Conservation (phyloP, 2,329 filamentous ascomycete genomes). For the Hawksworthiomyces lignivorus region DNA sequence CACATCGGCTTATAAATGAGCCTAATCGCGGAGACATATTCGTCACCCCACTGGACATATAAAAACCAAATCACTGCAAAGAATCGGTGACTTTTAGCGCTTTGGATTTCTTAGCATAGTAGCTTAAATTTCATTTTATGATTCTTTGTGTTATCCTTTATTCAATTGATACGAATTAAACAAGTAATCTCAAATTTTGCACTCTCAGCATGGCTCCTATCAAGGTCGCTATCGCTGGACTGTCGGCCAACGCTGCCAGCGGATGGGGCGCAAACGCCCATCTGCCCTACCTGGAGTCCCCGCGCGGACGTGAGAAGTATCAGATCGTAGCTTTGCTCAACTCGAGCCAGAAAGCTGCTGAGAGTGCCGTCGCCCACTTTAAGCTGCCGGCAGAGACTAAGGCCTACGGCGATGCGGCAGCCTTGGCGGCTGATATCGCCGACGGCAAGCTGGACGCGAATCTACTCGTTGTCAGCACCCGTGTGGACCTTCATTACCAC, state of each 20-base stretch:
- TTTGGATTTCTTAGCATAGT: no score
- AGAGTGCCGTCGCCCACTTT: conserved; percentile 34
- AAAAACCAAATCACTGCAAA: no score
- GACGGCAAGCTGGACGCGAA: conserved; percentile 39
- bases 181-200: no score
- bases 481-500: conserved; percentile 44
- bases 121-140: no score
- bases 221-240: conserved; percentile 13
- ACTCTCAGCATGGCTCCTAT: background rate
- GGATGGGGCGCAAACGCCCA: conserved; percentile 33
- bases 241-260: conserved; percentile 9
- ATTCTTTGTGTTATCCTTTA: no score
- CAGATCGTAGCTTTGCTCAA: conserved; percentile 46
- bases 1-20: no score
- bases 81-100: no score
- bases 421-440: conserved; percentile 39
- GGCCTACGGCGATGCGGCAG: conserved; percentile 42
- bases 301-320: conserved; percentile 34
- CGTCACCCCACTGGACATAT: no score
- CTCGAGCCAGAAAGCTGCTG: conserved; percentile 33
- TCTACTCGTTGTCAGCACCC: conserved; percentile 45
- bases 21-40: no score
- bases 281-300: conserved; percentile 49
- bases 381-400: conserved; percentile 28
- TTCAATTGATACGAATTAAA: no score